Evolutionary conservation across 306 rosid species (phyloP), one percentile per base, ranked within the genome.

Genomic region (Malus fusca): DNA sequence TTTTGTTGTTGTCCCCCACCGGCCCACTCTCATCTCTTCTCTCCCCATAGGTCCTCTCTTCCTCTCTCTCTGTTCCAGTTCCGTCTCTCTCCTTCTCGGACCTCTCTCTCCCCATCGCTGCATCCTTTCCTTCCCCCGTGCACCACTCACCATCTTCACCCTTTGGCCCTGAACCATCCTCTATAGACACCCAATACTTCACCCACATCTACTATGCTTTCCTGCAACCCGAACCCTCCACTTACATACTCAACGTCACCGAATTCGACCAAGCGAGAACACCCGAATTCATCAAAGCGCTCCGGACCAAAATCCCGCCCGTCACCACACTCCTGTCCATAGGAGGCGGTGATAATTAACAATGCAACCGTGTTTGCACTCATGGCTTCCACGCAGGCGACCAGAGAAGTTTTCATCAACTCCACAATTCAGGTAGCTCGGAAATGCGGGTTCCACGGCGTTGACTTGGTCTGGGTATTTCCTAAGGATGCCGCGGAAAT

Each of bases 381-480:
- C 31, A 94, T 94, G 78, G 95, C 87, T 0, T 68, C 72, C 69
- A 71, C 58, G 66, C 19, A 62, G 11, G 44, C 11, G 10, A 77
- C 73, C 15, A 87, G 96, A 11, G 15, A 28, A 18, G 26, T 13
- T 4, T 94, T 94, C 88, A 94, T 94, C 64, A n/a, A 76, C 10
- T 94, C 98, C 48, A 75, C 95, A 5, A 86, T 90, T 66, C 69
- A 77, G 11, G 83, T 82, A 44, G 96, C 97, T 2, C 87, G 92
- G 23, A 67, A 55, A 1, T 91, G 81, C n/a, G 89, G 92, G 3
- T 92, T 91, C 62, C 69, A 94, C 0, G 98, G 97, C 3, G 61
- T 94, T 4, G 96, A 94, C 73, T 79, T 92, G 51, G 97, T 92
- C 25, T 94, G 97, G 97, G 98, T 92, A 64, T 94, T 85, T 37